Evolutionary conservation across 1,284 basidiomycete species (phyloP).

Genomic region (Moesziomyces aphidis): DNA sequence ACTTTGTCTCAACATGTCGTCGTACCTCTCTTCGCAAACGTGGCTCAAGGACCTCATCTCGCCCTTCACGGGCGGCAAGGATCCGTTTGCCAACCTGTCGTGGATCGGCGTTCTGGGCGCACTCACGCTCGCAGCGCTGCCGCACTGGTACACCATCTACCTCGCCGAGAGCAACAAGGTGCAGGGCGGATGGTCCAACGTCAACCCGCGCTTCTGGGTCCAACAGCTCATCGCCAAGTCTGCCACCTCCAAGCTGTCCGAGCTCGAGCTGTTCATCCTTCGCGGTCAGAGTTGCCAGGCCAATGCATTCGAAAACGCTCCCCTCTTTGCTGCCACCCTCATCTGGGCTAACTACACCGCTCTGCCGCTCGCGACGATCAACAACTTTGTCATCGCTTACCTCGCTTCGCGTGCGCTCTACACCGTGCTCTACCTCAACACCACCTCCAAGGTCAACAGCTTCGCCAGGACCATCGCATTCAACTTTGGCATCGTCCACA

Average conservation of each 20-base stretch:
- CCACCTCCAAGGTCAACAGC: constrained; percentile 13
- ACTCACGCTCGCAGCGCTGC: constrained; percentile 40
- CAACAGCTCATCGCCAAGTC: constrained; percentile 37
- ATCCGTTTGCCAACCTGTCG: constrained; percentile 38
- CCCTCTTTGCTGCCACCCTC: constrained; percentile 27
- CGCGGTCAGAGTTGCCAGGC: constrained; percentile 51
- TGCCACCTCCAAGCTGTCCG: constrained; percentile 29
- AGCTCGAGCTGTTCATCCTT: constrained; percentile 47
- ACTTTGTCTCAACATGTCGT: constrained; percentile 1
- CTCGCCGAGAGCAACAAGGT: constrained; percentile 47
- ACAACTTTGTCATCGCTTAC: constrained; percentile 33
- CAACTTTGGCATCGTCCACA: constrained; percentile 36
- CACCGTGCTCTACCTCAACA: constrained; percentile 34
- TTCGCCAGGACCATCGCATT: constrained; percentile 47
- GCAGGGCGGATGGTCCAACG: constrained; percentile 59
- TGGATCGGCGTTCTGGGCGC: constrained; percentile 25
- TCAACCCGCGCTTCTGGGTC: constrained; percentile 57
- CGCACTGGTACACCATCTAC: constrained; percentile 61
- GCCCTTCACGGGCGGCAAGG: constrained; percentile 17
- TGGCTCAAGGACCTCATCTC: constrained; percentile 11
- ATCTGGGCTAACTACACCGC: constrained; percentile 35
- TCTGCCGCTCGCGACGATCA: constrained; percentile 13
- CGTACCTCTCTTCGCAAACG: constrained; percentile 4
- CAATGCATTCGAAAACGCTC: constrained; percentile 46
- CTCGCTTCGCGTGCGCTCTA: constrained; percentile 18